Evolutionary conservation across 805 yeast genomes (phyloP).

Genomic region (Blastobotrys muscicola): DNA sequence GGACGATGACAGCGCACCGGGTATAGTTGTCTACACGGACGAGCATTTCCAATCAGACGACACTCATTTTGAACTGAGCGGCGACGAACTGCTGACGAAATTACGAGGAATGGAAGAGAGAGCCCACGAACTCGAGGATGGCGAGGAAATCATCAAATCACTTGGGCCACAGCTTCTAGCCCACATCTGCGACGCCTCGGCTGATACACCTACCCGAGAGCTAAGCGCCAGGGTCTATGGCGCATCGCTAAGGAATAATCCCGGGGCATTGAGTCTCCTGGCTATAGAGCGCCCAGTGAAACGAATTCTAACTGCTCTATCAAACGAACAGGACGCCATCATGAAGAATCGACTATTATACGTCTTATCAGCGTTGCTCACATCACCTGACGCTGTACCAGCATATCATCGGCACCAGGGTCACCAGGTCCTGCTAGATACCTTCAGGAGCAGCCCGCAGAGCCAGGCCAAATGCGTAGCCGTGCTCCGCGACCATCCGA

Average conservation of each 20-base stretch:
- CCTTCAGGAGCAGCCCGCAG: no score
- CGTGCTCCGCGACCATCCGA: no score
- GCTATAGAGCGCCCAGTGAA: background rate
- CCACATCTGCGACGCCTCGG: slow-evolving; percentile 6
- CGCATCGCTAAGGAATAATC: slow-evolving; percentile 65
- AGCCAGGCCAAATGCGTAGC: no score
- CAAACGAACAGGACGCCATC: no score
- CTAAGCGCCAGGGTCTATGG: slow-evolving; percentile 51
- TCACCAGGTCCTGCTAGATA: no score
- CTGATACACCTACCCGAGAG: slow-evolving; percentile 32
- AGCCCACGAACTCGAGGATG: slow-evolving; percentile 54
- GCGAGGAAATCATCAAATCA: slow-evolving; percentile 34
- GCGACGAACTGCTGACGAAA: background rate
- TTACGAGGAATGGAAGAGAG: slow-evolving; percentile 39
- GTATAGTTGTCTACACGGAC: slow-evolving; percentile 1
- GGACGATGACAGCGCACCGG: slow-evolving; percentile 12
- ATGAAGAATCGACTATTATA: no score
- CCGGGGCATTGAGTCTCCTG: slow-evolving; percentile 35
- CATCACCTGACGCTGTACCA: no score
- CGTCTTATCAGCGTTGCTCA: no score
- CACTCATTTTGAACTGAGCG: background rate
- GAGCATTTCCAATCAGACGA: slow-evolving; percentile 1
- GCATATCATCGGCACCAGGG: no score
- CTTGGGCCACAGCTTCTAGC: slow-evolving; percentile 17
- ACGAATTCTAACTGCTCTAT: no score